Evolutionary conservation across 2,329 filamentous ascomycete genomes (phyloP).

Genomic region (Diaporthe citri): DNA sequence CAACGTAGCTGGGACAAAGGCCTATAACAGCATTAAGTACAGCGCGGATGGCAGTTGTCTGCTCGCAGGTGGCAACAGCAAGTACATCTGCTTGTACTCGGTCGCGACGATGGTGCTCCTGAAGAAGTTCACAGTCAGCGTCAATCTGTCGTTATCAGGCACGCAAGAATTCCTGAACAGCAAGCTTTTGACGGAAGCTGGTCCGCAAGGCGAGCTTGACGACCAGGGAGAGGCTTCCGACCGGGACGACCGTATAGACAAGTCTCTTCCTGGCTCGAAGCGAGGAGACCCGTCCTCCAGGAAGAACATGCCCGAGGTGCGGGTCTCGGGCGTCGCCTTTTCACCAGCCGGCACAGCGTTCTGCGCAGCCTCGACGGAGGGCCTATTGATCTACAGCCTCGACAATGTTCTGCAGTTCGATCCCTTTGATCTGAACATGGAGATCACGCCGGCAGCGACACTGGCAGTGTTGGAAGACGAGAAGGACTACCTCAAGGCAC

Average conservation of each 20-base stretch:
- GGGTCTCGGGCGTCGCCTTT: constrained; percentile 87
- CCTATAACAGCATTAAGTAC: constrained; percentile 88
- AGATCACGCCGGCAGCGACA: constrained; percentile 89
- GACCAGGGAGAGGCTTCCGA: constrained; percentile 90
- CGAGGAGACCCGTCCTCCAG: constrained; percentile 87
- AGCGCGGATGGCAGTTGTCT: constrained; percentile 93
- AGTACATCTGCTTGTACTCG: constrained; percentile 98
- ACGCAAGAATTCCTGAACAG: constrained; percentile 98
- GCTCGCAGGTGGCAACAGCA: constrained; percentile 93
- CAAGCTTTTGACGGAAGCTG: constrained; percentile 89
- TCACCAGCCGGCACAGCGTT: constrained; percentile 90
- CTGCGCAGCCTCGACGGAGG: constrained; percentile 95
- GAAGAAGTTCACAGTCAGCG: constrained; percentile 95
- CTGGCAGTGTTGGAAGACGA: constrained; percentile 75
- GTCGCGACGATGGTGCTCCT: constrained; percentile 90
- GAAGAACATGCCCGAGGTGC: constrained; percentile 82
- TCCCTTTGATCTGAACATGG: constrained; percentile 94
- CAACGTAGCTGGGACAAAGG: constrained; percentile 90
- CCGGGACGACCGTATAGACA: constrained; percentile 85
- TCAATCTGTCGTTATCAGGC: constrained; percentile 95
- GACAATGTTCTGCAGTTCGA: constrained; percentile 90
- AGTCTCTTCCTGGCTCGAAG: constrained; percentile 84
- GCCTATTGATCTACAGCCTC: constrained; percentile 91
- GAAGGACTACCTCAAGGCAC: constrained; percentile 87
- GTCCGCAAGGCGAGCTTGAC: constrained; percentile 86